These are phyloP conservation scores for Globisporangium echinulatum DNA, from an alignment of 352 stramenopile species.

Conservation along the genomic window DNA sequence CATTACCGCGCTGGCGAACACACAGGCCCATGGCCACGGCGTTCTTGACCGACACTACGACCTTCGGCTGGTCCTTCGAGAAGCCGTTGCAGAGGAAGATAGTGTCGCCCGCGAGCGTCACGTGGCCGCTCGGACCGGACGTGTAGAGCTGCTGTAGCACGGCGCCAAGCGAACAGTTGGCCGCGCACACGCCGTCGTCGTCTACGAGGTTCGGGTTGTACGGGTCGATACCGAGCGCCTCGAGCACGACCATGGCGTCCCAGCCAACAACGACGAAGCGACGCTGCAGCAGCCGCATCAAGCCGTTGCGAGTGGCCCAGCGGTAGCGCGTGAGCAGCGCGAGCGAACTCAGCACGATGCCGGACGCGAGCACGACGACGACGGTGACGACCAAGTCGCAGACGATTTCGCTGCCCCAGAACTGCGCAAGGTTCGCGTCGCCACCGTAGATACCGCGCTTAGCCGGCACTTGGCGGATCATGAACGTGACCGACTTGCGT, in stretches of 20 bases:
- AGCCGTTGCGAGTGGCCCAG: constrained; percentile 28
- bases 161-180: constrained; percentile 29
- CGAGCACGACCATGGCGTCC: constrained; percentile 26
- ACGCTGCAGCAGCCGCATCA: constrained; percentile 33
- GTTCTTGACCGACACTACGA: not conserved
- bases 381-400: constrained; percentile 36
- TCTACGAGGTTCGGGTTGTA: constrained; percentile 15
- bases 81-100: constrained; percentile 1
- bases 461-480: constrained; percentile 26
- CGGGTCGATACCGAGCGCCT: constrained; percentile 39
- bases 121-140: constrained; percentile 37
- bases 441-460: constrained; percentile 30
- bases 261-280: constrained; percentile 46
- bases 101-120: constrained; percentile 34
- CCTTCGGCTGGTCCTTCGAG: not conserved
- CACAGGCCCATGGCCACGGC: not conserved
- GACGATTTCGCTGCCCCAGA: constrained; percentile 50
- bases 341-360: constrained; percentile 14
- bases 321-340: constrained; percentile 35
- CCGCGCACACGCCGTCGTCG: constrained; percentile 12
- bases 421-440: constrained; percentile 21
- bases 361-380: constrained; percentile 20
- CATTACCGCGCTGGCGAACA: not conserved
- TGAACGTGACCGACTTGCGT: constrained; percentile 31
- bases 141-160: constrained; percentile 41